phyloP scores from a whole-genome alignment of 2,329 filamentous ascomycete genomes.

The Coleophoma eucalyptorum region DNA sequence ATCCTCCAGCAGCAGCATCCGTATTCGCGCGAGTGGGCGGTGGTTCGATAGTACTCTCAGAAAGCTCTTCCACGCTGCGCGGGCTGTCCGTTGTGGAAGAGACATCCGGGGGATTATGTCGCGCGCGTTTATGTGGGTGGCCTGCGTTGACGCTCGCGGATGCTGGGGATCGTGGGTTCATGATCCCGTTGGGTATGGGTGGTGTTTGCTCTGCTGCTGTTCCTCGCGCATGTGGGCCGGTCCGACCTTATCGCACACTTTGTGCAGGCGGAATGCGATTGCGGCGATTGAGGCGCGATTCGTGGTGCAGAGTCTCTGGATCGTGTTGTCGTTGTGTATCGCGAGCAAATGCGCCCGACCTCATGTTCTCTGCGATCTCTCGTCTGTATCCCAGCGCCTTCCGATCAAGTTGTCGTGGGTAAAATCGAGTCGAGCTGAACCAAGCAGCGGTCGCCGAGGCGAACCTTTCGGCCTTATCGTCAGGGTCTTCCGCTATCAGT shows the following conservation, averaged over 20 bases:
- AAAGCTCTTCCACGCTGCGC: constrained; percentile 12
- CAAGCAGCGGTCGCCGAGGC: background rate
- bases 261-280: too few species aligned
- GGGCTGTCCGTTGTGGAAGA: constrained; percentile 18
- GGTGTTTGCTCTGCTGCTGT: too few species aligned
- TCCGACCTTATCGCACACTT: too few species aligned
- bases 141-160: constrained; percentile 30
- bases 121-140: constrained; percentile 54
- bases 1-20: constrained; percentile 15
- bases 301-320: too few species aligned
- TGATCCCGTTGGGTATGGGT: constrained; percentile 17
- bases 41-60: background rate
- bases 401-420: background rate
- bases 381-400: too few species aligned
- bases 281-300: too few species aligned
- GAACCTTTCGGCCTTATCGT: background rate
- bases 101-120: constrained; percentile 43
- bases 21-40: background rate
- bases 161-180: constrained; percentile 44
- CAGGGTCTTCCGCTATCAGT: background rate
- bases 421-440: too few species aligned
- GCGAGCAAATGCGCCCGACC: too few species aligned
- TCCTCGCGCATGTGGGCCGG: too few species aligned
- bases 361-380: too few species aligned
- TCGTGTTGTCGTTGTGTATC: too few species aligned